These are phyloP conservation scores for Colletotrichum simmondsii DNA, from an alignment of 2,329 filamentous ascomycete species.

Conservation along the genomic window DNA sequence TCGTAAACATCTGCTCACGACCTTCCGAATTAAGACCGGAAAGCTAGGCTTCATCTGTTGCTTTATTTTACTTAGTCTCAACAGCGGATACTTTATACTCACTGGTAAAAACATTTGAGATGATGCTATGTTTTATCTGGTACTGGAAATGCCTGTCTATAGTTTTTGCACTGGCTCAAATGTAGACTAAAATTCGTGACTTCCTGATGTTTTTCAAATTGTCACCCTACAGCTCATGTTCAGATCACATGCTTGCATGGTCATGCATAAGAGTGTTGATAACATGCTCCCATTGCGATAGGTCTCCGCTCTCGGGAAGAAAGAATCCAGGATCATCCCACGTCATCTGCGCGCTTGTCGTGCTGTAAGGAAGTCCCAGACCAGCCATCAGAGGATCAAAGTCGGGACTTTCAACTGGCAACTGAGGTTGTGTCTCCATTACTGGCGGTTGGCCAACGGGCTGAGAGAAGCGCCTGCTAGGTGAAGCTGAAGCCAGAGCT, in stretches of 20 bases:
- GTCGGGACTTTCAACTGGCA: conserved; percentile 14
- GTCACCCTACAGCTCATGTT: background rate
- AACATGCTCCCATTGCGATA: conserved; percentile 30
- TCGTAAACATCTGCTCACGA: too few species aligned
- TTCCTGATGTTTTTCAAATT: background rate
- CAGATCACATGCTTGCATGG: background rate
- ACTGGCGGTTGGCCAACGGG: background rate
- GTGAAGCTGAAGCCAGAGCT: background rate
- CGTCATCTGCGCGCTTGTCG: conserved; percentile 27
- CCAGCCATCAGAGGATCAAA: conserved; percentile 22
- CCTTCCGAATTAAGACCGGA: too few species aligned
- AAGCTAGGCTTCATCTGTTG: too few species aligned
- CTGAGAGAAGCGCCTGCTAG: background rate
- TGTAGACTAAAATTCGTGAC: background rate
- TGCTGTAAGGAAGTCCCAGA: conserved; percentile 25
- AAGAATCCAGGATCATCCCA: conserved; percentile 30
- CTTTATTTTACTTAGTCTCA: too few species aligned
- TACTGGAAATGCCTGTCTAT: background rate
- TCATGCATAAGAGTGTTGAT: conserved; percentile 30
- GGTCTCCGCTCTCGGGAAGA: conserved; percentile 10
- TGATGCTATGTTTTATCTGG: too few species aligned
- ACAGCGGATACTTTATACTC: too few species aligned
- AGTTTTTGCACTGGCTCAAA: background rate
- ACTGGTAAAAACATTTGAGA: too few species aligned
- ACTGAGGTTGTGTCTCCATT: conserved; percentile 17